Base-by-base conservation (phyloP, 208 protist species). In the Trypanosomatidae sp. region DNA sequence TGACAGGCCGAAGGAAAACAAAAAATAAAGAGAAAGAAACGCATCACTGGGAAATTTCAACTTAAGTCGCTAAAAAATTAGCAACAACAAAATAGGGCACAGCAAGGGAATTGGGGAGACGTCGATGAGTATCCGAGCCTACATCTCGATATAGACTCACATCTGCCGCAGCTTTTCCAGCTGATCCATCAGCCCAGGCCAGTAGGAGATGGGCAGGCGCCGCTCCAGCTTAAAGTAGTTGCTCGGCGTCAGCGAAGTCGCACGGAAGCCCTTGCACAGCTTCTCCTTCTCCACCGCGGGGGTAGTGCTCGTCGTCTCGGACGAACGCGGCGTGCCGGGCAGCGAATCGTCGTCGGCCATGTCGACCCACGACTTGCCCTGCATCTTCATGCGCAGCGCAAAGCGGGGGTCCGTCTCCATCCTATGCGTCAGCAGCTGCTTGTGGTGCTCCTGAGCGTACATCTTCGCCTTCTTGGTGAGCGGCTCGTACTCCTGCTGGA, bases 121-220 rank as follows among this genome's bases (percentile, higher is more conserved):
- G 36, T n/a, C n/a, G n/a, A n/a, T 8, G 13, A 68, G 64, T 5
- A 36, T 8, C 64, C 5, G 33, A 49, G 17, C 64, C 36, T 22
- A 0, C 17, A n/a, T 0, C 2, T 36, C n/a, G 7, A 8, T 6
- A 33, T 49, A 9, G 33, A 25, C 9, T 36, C 62, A 75, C 59
- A 75, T 55, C 15, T 71, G 73, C 12, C 74, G 68, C 25, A 81
- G 69, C 67, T 75, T 72, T 56, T 82, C 81, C 50, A 95, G 79
- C 62, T 91, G 80, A 28, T 91, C 75, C 7, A 91, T 86, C 4
- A 82, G 59, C 13, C 56, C 75, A 13, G 89, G 89, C 91, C 91
- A 96, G 74, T 90, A 91, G 13, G 90, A 79, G 43, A 96, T 82
- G 19, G 91, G 91, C 44, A 94, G 62, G 0, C 91, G 77, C 53